These are phyloP conservation scores for Talaromyces sp. DNA, from an alignment of 2,329 filamentous ascomycete species.

Conservation along the genomic window DNA sequence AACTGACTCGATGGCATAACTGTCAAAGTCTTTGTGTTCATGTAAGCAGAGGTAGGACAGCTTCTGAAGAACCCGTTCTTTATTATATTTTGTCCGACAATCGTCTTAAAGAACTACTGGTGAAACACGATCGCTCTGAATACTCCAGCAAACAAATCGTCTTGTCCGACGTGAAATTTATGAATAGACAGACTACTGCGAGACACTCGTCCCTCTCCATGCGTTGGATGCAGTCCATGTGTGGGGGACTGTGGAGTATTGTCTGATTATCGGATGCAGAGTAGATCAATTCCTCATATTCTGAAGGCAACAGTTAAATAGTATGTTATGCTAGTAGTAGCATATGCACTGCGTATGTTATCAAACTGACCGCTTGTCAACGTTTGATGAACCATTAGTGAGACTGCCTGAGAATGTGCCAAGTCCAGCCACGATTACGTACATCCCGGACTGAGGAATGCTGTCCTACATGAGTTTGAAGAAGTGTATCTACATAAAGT, in stretches of 20 bases:
- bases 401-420: conserved; percentile 2
- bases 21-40: neutral
- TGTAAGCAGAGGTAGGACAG: neutral
- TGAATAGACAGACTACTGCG: neutral
- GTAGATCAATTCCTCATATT: neutral
- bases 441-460: neutral
- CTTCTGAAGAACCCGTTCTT: neutral
- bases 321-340: neutral
- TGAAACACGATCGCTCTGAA: neutral
- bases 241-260: neutral
- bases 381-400: neutral
- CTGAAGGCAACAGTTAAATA: neutral
- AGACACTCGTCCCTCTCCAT: neutral
- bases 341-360: neutral
- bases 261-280: neutral
- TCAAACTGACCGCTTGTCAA: neutral
- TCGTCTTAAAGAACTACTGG: neutral
- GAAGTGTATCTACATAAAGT: neutral
- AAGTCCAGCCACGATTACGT: neutral
- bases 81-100: neutral
- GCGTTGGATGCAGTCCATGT: neutral
- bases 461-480: neutral
- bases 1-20: no score
- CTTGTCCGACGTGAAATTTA: neutral
- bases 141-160: neutral